A percentile compares a stretch with the other conserved stretches of the same genome.
Evolutionary conservation across 2,329 filamentous ascomycete genomes (phyloP).

Genomic region (Pyricularia pennisetigena): DNA sequence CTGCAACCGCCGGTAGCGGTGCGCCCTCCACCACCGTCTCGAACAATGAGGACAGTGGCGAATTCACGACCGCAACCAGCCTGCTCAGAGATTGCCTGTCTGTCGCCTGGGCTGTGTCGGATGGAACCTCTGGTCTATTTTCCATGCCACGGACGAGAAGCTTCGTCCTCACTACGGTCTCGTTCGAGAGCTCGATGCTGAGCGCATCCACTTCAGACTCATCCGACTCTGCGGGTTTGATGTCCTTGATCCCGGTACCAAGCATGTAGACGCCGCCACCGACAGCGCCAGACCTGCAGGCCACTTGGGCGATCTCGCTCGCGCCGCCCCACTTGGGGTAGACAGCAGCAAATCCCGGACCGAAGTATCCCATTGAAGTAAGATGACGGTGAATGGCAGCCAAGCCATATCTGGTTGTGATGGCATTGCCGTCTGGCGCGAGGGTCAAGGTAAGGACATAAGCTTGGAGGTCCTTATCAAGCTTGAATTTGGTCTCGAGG

Average conservation of each 20-base stretch:
- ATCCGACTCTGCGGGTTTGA: constrained; percentile 12
- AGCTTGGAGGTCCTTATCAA: constrained; percentile 58
- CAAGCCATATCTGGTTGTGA: constrained; percentile 57
- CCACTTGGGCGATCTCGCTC: constrained; percentile 83
- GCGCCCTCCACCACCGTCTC: constrained; percentile 62
- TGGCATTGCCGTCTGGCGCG: constrained; percentile 48
- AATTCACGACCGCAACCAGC: constrained; percentile 60
- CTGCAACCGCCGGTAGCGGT: constrained; percentile 62
- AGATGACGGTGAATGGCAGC: constrained; percentile 69
- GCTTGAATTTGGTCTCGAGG: constrained; percentile 50
- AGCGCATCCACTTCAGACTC: constrained; percentile 18
- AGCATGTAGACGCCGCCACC: constrained; percentile 88
- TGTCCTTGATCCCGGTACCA: constrained; percentile 50
- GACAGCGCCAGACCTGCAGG: constrained; percentile 81
- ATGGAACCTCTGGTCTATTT: constrained; percentile 6
- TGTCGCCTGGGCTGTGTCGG: neutral
- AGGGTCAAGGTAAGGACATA: constrained; percentile 60
- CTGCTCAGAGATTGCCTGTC: constrained; percentile 27
- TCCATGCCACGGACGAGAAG: constrained; percentile 38
- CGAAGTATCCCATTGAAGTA: constrained; percentile 77
- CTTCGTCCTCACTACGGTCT: constrained; percentile 44
- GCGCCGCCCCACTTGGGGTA: constrained; percentile 89
- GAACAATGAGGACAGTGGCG: constrained; percentile 57
- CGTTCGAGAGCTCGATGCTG: constrained; percentile 44
- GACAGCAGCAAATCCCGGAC: constrained; percentile 79